Percentiles rank a stretch among this genome's conserved stretches.
These are phyloP conservation scores for Cladosporium sp. DNA, from an alignment of 2,329 filamentous ascomycete species.

Conservation along the genomic window DNA sequence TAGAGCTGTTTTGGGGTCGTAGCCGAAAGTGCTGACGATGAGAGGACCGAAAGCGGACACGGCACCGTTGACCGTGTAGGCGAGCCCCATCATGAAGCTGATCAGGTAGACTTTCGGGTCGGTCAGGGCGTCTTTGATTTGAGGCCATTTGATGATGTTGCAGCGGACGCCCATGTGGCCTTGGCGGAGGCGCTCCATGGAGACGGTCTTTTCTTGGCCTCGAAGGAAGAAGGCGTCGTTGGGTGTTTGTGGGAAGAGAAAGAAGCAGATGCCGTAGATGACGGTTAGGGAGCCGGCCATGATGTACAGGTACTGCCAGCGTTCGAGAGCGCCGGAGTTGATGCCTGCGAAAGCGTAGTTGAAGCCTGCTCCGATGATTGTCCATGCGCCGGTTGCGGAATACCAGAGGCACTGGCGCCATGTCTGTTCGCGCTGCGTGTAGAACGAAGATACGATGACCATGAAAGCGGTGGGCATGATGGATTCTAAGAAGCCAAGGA, in stretches of 20 bases:
- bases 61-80: slow-evolving; percentile 68
- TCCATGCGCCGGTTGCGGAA: slow-evolving; percentile 25
- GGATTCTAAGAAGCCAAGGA: slow-evolving; percentile 53
- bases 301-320: slow-evolving; percentile 32
- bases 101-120: slow-evolving; percentile 45
- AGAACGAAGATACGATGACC: slow-evolving; percentile 44
- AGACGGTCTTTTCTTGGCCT: slow-evolving; percentile 47
- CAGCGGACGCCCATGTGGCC: slow-evolving; percentile 59
- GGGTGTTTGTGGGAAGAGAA: slow-evolving; percentile 56
- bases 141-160: slow-evolving; percentile 50
- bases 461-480: slow-evolving; percentile 56
- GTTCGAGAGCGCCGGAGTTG: slow-evolving; percentile 31
- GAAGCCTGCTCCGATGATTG: slow-evolving; percentile 44
- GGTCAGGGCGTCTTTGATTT: slow-evolving; percentile 51
- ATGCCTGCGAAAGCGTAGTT: slow-evolving; percentile 45
- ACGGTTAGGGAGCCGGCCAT: slow-evolving; percentile 49
- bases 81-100: slow-evolving; percentile 13
- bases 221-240: slow-evolving; percentile 50
- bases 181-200: slow-evolving; percentile 49
- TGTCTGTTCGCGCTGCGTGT: slow-evolving; percentile 39
- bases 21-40: slow-evolving; percentile 69
- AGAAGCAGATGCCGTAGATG: slow-evolving; percentile 56
- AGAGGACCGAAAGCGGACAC: slow-evolving; percentile 67
- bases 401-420: slow-evolving; percentile 28
- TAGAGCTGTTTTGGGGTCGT: slow-evolving; percentile 59